These are phyloP conservation scores for Pharnaceum exiguum DNA, from an alignment of 148 eudicot genomes.

Conservation along the genomic window DNA sequence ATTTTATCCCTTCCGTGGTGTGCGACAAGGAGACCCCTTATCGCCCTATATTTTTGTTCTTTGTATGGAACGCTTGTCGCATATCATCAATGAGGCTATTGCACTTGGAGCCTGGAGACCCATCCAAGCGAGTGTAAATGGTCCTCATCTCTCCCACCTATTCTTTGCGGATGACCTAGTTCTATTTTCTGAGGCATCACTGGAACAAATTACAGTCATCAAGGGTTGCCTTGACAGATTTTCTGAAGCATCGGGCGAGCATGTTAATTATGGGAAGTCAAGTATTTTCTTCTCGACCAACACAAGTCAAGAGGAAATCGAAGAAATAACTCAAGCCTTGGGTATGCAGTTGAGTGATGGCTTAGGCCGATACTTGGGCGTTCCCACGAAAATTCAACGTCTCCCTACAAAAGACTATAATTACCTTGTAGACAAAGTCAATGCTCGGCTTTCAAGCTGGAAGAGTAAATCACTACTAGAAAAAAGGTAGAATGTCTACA, in stretches of 20 bases:
- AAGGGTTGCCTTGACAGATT: background rate
- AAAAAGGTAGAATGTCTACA: no score
- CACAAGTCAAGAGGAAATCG: background rate
- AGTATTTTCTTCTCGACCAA: background rate
- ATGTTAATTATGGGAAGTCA: background rate
- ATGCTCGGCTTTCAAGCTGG: no score
- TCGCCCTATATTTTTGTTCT: constrained; percentile 3
- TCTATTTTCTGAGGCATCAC: background rate
- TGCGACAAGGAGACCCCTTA: background rate
- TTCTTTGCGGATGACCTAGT: background rate
- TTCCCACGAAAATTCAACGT: no score
- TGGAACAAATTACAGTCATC: background rate
- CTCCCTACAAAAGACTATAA: no score
- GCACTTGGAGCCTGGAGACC: background rate
- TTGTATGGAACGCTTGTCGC: background rate
- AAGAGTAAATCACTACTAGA: no score
- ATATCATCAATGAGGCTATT: background rate
- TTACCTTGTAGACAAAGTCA: no score
- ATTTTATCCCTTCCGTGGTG: background rate
- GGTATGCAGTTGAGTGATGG: background rate
- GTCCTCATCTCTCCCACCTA: no score
- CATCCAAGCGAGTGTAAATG: background rate
- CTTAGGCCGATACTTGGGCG: background rate
- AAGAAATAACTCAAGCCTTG: background rate
- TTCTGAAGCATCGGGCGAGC: background rate